phyloP scores from a whole-genome alignment of 164 flowering plant species.

The Umbilicus rupestris region DNA sequence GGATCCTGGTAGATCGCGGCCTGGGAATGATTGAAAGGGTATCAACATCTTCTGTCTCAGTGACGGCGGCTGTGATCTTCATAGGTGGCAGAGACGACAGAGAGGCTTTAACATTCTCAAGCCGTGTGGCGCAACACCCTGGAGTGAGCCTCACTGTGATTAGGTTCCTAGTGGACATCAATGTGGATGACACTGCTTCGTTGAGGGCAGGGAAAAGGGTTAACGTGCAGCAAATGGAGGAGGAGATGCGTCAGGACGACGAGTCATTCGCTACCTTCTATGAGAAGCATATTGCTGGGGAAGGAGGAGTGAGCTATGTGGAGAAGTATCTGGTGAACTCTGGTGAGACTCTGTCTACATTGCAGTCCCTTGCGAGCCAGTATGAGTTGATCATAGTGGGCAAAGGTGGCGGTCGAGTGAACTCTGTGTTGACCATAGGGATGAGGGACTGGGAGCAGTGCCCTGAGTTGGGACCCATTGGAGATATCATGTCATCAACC shows the following conservation, averaged over 20 bases:
- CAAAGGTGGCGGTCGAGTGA: conserved; percentile 33
- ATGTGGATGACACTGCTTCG: conserved; percentile 12
- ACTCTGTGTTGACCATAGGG: conserved; percentile 40
- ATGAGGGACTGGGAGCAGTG: conserved; percentile 68
- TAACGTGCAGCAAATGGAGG: conserved; percentile 27
- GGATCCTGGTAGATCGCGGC: conserved; percentile 64
- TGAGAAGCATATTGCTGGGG: conserved; percentile 41
- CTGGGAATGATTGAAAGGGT: conserved; percentile 23
- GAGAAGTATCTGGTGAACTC: conserved; percentile 60
- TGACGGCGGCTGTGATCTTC: conserved; percentile 47
- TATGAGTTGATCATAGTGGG: conserved; percentile 58
- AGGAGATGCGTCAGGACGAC: conserved; percentile 56
- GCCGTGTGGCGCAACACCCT: conserved; percentile 45
- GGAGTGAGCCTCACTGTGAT: conserved; percentile 57
- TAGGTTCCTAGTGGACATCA: conserved; percentile 36
- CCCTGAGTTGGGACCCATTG: conserved; percentile 67
- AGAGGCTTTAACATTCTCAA: conserved; percentile 60
- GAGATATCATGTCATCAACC: conserved; percentile 54
- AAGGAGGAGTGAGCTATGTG: conserved; percentile 33
- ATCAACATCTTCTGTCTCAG: conserved; percentile 14
- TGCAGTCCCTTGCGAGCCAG: conserved; percentile 38
- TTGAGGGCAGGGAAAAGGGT: conserved; percentile 12
- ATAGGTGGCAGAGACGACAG: conserved; percentile 76
- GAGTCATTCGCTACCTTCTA: conserved; percentile 58
- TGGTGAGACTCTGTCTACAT: conserved; percentile 36